Evolutionary conservation across 441 rosid genomes (phyloP).

Genomic region (Melastoma candidum): DNA sequence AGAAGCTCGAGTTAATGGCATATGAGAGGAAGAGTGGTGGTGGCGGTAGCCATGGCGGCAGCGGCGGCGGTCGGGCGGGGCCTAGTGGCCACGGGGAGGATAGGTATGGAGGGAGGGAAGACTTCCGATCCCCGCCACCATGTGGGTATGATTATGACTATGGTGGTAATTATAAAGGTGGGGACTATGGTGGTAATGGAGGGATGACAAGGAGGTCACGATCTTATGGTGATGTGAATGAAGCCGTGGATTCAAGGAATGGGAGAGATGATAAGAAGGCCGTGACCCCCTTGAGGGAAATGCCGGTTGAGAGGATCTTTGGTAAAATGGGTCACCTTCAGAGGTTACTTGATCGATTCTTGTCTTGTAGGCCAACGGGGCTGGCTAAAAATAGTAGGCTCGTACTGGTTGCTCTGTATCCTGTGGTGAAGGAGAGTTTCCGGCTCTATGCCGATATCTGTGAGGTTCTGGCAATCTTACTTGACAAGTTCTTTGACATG

Average conservation of each 20-base stretch:
- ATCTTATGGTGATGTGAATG: constrained; percentile 30
- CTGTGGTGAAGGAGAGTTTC: constrained; percentile 49
- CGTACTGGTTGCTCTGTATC: constrained; percentile 37
- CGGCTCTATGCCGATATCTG: constrained; percentile 41
- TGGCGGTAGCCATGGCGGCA: constrained; percentile 17
- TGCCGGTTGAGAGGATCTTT: constrained; percentile 25
- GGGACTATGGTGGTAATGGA: constrained; percentile 9
- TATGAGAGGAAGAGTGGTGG: constrained; percentile 28
- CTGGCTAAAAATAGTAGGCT: constrained; percentile 40
- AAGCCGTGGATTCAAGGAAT: constrained; percentile 6
- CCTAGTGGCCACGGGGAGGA: constrained; percentile 22
- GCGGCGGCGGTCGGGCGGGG: constrained; percentile 18
- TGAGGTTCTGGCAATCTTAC: constrained; percentile 37
- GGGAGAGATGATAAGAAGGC: constrained; percentile 18
- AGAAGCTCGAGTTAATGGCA: constrained; percentile 29
- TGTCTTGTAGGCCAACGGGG: constrained; percentile 39
- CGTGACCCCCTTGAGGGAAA: constrained; percentile 16
- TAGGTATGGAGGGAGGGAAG: too few species aligned
- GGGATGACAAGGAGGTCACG: constrained; percentile 25
- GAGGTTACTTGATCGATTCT: constrained; percentile 24
- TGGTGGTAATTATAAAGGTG: constrained; percentile 5
- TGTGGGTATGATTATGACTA: too few species aligned
- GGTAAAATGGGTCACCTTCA: constrained; percentile 20
- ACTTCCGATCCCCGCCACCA: too few species aligned
- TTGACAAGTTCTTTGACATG: constrained; percentile 43